Conservation (phyloP, 2,329 filamentous ascomycete species). For the Penicillium vulpinum region DNA sequence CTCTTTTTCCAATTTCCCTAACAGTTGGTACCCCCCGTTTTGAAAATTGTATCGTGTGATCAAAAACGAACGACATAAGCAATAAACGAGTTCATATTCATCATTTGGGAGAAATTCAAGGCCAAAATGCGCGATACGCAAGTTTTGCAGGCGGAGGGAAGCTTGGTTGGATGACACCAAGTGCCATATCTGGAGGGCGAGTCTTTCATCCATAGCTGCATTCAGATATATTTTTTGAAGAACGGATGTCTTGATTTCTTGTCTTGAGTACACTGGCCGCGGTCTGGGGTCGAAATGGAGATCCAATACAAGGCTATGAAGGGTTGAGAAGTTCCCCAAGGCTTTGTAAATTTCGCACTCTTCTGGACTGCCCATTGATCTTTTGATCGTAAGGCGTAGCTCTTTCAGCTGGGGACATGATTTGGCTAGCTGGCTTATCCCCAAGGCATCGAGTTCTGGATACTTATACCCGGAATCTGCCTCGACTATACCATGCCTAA, state of each 20-base stretch:
- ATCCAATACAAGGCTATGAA: slow-evolving; percentile 13
- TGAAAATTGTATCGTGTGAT: slow-evolving; percentile 9
- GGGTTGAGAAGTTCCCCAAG: slow-evolving; percentile 7
- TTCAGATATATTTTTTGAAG: slow-evolving; percentile 7
- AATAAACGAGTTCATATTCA: not conserved
- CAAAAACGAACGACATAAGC: slow-evolving; percentile 10
- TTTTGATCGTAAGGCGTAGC: slow-evolving; percentile 8
- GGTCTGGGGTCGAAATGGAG: slow-evolving; percentile 5
- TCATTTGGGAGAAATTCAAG: not conserved
- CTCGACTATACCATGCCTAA: not conserved
- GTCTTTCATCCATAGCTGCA: slow-evolving; percentile 13
- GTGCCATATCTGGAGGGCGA: slow-evolving; percentile 12
- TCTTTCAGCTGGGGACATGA: slow-evolving; percentile 10
- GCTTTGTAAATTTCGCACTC: slow-evolving; percentile 18
- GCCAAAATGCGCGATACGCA: slow-evolving; percentile 8
- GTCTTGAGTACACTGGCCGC: not conserved
- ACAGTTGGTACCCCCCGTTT: not conserved
- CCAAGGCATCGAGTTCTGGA: not conserved
- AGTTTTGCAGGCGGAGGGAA: not conserved
- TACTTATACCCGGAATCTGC: not conserved
- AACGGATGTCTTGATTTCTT: not conserved
- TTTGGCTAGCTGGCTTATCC: slow-evolving; percentile 3
- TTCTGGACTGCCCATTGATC: slow-evolving; percentile 8
- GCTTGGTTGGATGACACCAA: slow-evolving; percentile 1
- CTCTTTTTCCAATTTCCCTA: slow-evolving; percentile 2